Evolutionary conservation across 2,329 filamentous ascomycete genomes (phyloP).

Genomic region (Microdochium nivale): DNA sequence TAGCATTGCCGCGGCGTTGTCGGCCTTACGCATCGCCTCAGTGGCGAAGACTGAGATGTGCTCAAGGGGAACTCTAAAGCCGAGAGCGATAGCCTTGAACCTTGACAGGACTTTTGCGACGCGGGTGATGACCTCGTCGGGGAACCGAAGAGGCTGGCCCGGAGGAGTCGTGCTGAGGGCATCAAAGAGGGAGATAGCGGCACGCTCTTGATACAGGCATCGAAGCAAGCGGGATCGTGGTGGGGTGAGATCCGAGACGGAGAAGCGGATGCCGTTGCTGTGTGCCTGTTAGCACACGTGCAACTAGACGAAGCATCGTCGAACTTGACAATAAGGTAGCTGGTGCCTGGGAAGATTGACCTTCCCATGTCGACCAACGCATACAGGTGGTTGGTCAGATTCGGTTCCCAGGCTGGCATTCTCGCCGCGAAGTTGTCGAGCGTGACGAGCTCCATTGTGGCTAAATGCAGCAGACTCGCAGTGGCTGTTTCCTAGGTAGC

Average conservation of each 20-base stretch:
- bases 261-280: conserved; percentile 90
- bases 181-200: conserved; percentile 79
- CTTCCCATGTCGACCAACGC: conserved; percentile 54
- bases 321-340: not conserved
- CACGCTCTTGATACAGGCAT: conserved; percentile 71
- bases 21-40: conserved; percentile 75
- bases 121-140: conserved; percentile 47
- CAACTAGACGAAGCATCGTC: not conserved
- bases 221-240: conserved; percentile 63
- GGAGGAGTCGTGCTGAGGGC: conserved; percentile 50
- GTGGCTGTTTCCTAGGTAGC: too few relatives aligned
- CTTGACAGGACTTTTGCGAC: conserved; percentile 59
- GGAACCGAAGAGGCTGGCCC: conserved; percentile 29
- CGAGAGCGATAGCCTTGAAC: conserved; percentile 63
- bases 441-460: conserved; percentile 21
- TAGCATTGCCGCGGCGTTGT: conserved; percentile 64
- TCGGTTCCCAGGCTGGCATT: conserved; percentile 39
- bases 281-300: not conserved
- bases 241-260: conserved; percentile 72
- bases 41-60: conserved; percentile 76
- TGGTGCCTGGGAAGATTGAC: conserved; percentile 20
- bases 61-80: conserved; percentile 55
- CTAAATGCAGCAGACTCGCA: not conserved
- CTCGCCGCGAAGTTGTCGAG: conserved; percentile 41
- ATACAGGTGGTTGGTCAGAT: conserved; percentile 39